These are phyloP conservation scores for Echinochloa phyllopogon DNA, from an alignment of 176 grass and related monocot species.

Conservation along the genomic window DNA sequence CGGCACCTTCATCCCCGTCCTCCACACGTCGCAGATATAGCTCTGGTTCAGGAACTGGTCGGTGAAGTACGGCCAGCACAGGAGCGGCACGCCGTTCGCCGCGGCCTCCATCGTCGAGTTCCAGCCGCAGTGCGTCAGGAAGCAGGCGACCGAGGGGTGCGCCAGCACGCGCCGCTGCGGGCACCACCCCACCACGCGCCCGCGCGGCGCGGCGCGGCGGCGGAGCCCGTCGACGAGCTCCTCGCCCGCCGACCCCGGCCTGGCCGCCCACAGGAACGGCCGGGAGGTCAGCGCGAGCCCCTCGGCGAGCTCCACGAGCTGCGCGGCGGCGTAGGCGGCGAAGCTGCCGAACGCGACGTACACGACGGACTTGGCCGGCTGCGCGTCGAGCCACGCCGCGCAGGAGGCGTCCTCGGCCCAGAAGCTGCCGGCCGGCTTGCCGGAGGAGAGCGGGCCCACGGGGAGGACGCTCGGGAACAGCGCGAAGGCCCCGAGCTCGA, in stretches of 20 bases:
- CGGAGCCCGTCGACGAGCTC: slow-evolving; percentile 12
- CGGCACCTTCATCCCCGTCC: slow-evolving; percentile 51
- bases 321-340: slow-evolving; percentile 43
- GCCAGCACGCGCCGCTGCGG: slow-evolving; percentile 67
- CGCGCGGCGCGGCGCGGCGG: slow-evolving; percentile 37
- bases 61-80: slow-evolving; percentile 65
- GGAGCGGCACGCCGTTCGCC: slow-evolving; percentile 47
- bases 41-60: slow-evolving; percentile 65
- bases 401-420: slow-evolving; percentile 58
- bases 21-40: slow-evolving; percentile 72
- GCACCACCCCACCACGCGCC: slow-evolving; percentile 67
- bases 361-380: slow-evolving; percentile 56
- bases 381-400: slow-evolving; percentile 56
- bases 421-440: slow-evolving; percentile 44
- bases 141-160: slow-evolving; percentile 54
- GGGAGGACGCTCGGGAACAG: slow-evolving; percentile 49
- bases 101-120: slow-evolving; percentile 60
- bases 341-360: slow-evolving; percentile 81
- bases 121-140: slow-evolving; percentile 82
- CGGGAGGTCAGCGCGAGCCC: slow-evolving; percentile 53
- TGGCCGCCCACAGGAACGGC: slow-evolving; percentile 69
- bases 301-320: slow-evolving; percentile 72
- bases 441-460: slow-evolving; percentile 49
- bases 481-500: slow-evolving; percentile 46
- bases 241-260: slow-evolving; percentile 43